A percentile compares a stretch with the other conserved stretches of the same genome.
Conservation (phyloP, 768 basidiomycete genomes). For the Dentipellis fragilis region DNA sequence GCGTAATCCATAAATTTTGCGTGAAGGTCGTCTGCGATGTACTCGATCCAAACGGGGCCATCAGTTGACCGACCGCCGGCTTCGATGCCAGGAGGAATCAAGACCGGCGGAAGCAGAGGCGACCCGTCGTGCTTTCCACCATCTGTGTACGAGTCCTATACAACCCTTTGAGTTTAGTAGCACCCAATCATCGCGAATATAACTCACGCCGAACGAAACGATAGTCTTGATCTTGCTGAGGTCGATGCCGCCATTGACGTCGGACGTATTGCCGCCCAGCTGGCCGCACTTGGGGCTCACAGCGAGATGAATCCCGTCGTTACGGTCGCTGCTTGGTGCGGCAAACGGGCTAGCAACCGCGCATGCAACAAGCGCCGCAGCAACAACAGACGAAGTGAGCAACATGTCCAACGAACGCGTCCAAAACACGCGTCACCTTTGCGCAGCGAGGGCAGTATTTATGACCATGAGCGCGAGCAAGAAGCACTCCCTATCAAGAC, state of each 20-base stretch:
- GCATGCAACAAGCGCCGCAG: background rate
- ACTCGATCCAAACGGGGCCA: constrained; percentile 40
- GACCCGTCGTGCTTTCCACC: constrained; percentile 39
- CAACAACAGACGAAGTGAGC: background rate
- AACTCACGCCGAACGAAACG: constrained; percentile 38
- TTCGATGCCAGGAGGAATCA: constrained; percentile 31
- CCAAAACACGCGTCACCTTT: background rate
- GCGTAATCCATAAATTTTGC: constrained; percentile 42
- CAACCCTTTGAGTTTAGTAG: constrained; percentile 2
- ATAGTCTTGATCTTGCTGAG: constrained; percentile 31
- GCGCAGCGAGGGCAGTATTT: background rate
- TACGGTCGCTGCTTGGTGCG: background rate
- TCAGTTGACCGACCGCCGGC: constrained; percentile 44
- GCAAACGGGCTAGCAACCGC: background rate
- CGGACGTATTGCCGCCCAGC: constrained; percentile 28
- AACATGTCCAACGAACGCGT: background rate
- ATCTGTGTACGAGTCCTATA: constrained; percentile 39
- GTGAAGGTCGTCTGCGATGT: constrained; percentile 28
- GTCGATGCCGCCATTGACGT: constrained; percentile 39
- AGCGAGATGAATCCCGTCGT: constrained; percentile 30
- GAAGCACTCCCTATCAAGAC: background rate
- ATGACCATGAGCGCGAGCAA: background rate
- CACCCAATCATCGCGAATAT: too few relatives aligned
- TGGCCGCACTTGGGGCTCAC: constrained; percentile 35
- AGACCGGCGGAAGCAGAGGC: constrained; percentile 28